Evolutionary conservation across 1,139 yeast species (phyloP).

Genomic region (Geotrichum restrictum): DNA sequence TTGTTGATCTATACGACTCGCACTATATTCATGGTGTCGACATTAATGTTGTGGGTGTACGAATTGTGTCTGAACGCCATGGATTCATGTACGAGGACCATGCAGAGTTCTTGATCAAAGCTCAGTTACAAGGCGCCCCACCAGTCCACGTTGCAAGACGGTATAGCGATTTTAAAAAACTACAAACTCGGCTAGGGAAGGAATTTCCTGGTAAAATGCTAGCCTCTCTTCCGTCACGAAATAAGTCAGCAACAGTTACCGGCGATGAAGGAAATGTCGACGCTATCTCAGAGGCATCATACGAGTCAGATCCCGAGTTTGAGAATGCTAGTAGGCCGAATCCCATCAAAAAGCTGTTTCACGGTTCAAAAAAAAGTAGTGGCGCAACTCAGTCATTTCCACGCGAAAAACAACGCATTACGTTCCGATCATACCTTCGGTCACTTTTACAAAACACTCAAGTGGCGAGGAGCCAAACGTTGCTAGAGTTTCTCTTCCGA

Average conservation of each 20-base stretch:
- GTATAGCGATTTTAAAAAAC: conserved; percentile 59
- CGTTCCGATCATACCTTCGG: conserved; percentile 68
- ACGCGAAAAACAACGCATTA: conserved; percentile 68
- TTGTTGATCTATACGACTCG: conserved; percentile 43
- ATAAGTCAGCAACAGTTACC: conserved; percentile 37
- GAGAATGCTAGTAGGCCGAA: conserved; percentile 3
- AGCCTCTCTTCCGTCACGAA: conserved; percentile 60
- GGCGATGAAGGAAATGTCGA: conserved; percentile 23
- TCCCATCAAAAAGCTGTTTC: not conserved
- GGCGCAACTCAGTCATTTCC: conserved; percentile 34
- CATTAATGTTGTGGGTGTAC: conserved; percentile 64
- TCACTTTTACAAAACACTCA: conserved; percentile 52
- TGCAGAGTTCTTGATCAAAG: conserved; percentile 35
- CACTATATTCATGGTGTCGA: conserved; percentile 55
- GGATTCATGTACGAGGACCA: conserved; percentile 37
- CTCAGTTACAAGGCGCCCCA: conserved; percentile 35
- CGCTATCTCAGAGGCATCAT: conserved; percentile 20
- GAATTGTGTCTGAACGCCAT: conserved; percentile 30
- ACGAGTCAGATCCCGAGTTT: conserved; percentile 18
- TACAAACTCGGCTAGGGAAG: conserved; percentile 51
- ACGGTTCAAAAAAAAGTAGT: not conserved
- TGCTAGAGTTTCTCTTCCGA: conserved; percentile 51
- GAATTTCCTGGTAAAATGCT: conserved; percentile 68
- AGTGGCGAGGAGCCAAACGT: conserved; percentile 50
- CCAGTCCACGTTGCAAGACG: conserved; percentile 54